phyloP scores from a whole-genome alignment of 257 asterid species.

The Lithospermum erythrorhizon region DNA sequence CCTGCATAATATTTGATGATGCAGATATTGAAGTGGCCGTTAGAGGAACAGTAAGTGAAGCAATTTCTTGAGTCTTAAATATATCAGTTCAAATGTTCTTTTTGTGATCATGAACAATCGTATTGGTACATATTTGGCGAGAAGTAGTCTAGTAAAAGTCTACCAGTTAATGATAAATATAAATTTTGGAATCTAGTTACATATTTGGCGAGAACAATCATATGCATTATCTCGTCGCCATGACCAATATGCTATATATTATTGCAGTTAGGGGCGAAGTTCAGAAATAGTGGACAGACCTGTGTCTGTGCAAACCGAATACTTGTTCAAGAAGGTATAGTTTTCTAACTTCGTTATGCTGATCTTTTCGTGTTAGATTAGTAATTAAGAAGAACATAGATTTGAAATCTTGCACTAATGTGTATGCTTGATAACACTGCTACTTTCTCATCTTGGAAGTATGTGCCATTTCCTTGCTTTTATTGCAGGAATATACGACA shows the following conservation, averaged over 20 bases:
- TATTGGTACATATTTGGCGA: too few relatives aligned
- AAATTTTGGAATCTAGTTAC: too few relatives aligned
- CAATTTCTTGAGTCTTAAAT: constrained; percentile 4
- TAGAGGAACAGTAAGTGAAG: constrained; percentile 73
- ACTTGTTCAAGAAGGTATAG: constrained; percentile 89
- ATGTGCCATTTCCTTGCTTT: constrained; percentile 7
- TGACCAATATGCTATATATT: constrained; percentile 18
- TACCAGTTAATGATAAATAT: too few relatives aligned
- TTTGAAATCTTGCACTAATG: neutral
- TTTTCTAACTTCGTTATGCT: too few relatives aligned
- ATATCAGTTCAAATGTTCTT: neutral
- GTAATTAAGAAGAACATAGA: too few relatives aligned
- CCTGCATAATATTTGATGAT: constrained; percentile 91
- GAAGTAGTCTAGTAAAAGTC: too few relatives aligned
- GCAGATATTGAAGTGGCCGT: constrained; percentile 94
- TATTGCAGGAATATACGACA: constrained; percentile 65
- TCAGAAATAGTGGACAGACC: constrained; percentile 97
- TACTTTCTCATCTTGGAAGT: too few relatives aligned
- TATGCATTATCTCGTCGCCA: constrained; percentile 7
- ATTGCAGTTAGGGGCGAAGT: constrained; percentile 79
- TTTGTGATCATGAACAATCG: too few relatives aligned
- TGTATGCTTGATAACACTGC: neutral
- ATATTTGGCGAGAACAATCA: neutral
- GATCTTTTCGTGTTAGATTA: too few relatives aligned
- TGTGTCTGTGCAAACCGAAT: constrained; percentile 95